phyloP scores from a whole-genome alignment of 495 filamentous ascomycete genomes.

The Lasiosphaeria miniovina region DNA sequence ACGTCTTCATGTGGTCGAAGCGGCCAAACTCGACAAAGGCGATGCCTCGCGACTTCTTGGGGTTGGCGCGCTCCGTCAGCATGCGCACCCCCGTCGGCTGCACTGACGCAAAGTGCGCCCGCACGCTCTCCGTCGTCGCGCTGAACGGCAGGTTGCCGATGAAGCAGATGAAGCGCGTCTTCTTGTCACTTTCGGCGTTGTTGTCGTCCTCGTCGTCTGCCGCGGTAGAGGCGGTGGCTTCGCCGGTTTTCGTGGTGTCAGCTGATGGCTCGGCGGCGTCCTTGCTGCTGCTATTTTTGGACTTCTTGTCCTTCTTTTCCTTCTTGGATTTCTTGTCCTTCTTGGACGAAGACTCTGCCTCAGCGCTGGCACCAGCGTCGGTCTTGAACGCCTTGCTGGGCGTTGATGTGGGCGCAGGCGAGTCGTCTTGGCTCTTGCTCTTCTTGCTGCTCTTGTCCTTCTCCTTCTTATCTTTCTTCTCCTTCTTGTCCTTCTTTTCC shows the following conservation, averaged over 20 bases:
- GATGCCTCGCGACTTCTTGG: slow-evolving; percentile 73
- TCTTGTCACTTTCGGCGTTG: slow-evolving; percentile 37
- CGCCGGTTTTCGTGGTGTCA: slow-evolving; percentile 20
- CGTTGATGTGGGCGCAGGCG: not conserved
- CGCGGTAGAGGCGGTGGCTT: slow-evolving; percentile 27
- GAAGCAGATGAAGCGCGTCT: slow-evolving; percentile 77
- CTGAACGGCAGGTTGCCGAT: slow-evolving; percentile 88
- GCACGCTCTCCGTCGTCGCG: slow-evolving; percentile 64
- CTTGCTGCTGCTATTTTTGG: slow-evolving; percentile 17
- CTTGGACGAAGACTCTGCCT: slow-evolving; percentile 21
- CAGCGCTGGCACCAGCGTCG: slow-evolving; percentile 14
- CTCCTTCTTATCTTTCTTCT: slow-evolving; percentile 19
- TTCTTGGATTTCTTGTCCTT: slow-evolving; percentile 27
- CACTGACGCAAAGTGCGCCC: slow-evolving; percentile 73
- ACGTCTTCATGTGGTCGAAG: slow-evolving; percentile 92
- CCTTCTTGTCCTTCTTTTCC: slow-evolving; percentile 19
- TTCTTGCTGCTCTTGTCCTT: slow-evolving; percentile 6
- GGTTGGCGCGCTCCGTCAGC: slow-evolving; percentile 65
- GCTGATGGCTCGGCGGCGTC: slow-evolving; percentile 6
- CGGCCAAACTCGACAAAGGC: slow-evolving; percentile 91
- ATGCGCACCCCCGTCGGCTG: slow-evolving; percentile 70
- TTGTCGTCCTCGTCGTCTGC: slow-evolving; percentile 23
- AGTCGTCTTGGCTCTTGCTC: slow-evolving; percentile 5
- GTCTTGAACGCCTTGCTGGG: slow-evolving; percentile 1
- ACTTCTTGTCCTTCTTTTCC: slow-evolving; percentile 29